These are phyloP conservation scores for Isoetes taiwanensis DNA, from an alignment of 75 land plant genomes.

Conservation along the genomic window DNA sequence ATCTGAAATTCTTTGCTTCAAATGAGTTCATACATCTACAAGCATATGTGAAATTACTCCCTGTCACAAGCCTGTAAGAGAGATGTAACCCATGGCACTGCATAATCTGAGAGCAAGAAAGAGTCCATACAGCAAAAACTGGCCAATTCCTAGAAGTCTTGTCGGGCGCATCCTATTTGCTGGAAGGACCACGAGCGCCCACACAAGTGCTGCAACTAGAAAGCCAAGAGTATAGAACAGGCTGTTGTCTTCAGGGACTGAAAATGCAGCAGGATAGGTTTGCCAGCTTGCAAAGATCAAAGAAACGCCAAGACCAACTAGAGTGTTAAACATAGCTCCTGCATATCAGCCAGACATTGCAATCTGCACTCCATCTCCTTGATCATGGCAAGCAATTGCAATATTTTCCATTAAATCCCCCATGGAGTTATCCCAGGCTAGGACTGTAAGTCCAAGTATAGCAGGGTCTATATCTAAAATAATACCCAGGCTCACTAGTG, in stretches of 20 bases:
- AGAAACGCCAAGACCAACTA: conserved; percentile 69
- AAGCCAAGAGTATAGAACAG: conserved; percentile 64
- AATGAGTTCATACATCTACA: no score
- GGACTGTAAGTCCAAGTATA: not conserved
- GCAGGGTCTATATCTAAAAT: not conserved
- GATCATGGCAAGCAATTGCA: no score
- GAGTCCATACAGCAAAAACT: conserved; percentile 41
- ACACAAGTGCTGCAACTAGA: conserved; percentile 51
- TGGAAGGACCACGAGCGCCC: conserved; percentile 61
- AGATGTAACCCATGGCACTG: conserved; percentile 32
- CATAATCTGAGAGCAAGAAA: conserved; percentile 50
- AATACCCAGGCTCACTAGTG: not conserved
- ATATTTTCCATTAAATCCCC: conserved; percentile 1
- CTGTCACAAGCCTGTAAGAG: no score
- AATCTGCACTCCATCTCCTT: conserved; percentile 84
- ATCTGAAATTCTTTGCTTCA: no score
- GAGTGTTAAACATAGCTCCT: conserved; percentile 89
- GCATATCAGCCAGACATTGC: conserved; percentile 94
- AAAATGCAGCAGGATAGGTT: conserved; percentile 33
- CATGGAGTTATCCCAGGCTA: conserved; percentile 4
- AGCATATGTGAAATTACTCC: no score
- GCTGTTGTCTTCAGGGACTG: conserved; percentile 45
- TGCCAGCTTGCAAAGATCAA: conserved; percentile 59
- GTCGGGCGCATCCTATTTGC: conserved; percentile 50
- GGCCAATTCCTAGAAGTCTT: conserved; percentile 56